Evolutionary conservation across 805 yeast species (phyloP).

Genomic region (Metschnikowia cerradonensis): DNA sequence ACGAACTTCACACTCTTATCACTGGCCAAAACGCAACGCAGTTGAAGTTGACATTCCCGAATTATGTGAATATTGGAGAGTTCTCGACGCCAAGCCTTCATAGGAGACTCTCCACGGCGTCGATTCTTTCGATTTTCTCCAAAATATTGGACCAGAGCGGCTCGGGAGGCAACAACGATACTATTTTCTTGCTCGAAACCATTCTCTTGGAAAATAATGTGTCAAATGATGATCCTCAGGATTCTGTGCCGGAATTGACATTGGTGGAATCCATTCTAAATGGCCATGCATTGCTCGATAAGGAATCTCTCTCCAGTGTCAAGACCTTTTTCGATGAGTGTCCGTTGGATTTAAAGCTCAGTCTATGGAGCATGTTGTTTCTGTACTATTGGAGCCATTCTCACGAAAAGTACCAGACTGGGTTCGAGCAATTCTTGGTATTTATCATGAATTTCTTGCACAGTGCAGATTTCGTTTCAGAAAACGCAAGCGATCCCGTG

Average conservation of each 20-base stretch:
- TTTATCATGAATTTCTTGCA: slow-evolving; percentile 39
- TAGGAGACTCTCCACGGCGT: slow-evolving; percentile 65
- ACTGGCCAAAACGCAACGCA: background rate
- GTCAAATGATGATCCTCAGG: background rate
- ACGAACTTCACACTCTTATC: slow-evolving; percentile 35
- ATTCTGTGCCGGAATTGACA: background rate
- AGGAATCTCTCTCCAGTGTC: slow-evolving; percentile 44
- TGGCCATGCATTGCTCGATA: slow-evolving; percentile 14
- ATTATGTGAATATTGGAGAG: slow-evolving; percentile 56
- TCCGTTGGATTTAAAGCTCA: slow-evolving; percentile 61
- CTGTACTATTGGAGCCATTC: slow-evolving; percentile 43
- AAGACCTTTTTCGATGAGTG: slow-evolving; percentile 57
- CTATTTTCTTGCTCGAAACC: slow-evolving; percentile 41
- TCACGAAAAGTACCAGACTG: slow-evolving; percentile 36
- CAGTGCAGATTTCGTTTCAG: slow-evolving; percentile 16
- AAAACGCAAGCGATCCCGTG: slow-evolving; percentile 31
- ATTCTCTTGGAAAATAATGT: slow-evolving; percentile 34
- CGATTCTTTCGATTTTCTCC: slow-evolving; percentile 64
- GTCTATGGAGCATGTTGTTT: slow-evolving; percentile 72
- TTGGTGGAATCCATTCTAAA: slow-evolving; percentile 13
- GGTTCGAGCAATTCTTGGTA: slow-evolving; percentile 50
- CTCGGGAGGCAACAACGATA: slow-evolving; percentile 29
- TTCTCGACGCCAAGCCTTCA: slow-evolving; percentile 48
- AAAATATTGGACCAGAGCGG: slow-evolving; percentile 38
- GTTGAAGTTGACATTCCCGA: slow-evolving; percentile 45